Evolutionary conservation across 192 early-diverging fungal genomes (phyloP).

Genomic region (Pilaira anomala): DNA sequence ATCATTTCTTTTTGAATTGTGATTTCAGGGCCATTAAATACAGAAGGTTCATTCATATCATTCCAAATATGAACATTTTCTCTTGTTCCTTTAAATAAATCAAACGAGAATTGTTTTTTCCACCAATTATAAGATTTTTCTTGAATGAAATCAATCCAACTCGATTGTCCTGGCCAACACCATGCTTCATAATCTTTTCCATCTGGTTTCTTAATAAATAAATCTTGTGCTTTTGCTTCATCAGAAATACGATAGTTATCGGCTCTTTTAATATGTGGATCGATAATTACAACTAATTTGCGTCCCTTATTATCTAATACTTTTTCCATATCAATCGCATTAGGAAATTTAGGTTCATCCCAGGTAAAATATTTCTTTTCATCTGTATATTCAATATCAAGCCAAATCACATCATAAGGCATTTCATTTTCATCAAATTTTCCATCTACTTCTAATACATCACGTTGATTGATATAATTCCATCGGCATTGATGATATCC

Average conservation of each 20-base stretch:
- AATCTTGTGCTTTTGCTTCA: conserved; percentile 66
- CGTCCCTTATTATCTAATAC: conserved; percentile 68
- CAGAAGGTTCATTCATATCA: conserved; percentile 99
- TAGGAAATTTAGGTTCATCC: conserved; percentile 89
- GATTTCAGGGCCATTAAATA: conserved; percentile 97
- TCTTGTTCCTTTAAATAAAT: conserved; percentile 83
- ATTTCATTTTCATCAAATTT: conserved; percentile 90
- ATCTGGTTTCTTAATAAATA: conserved; percentile 78
- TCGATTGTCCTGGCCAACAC: conserved; percentile 96
- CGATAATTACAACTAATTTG: conserved; percentile 94
- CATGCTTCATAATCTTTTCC: conserved; percentile 85
- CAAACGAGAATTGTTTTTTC: conserved; percentile 70
- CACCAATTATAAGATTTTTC: conserved; percentile 77
- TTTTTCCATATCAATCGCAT: conserved; percentile 81
- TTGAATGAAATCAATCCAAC: conserved; percentile 91
- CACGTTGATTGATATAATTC: conserved; percentile 93
- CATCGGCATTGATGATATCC: conserved; percentile 98
- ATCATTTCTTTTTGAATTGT: conserved; percentile 93
- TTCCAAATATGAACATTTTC: conserved; percentile 89
- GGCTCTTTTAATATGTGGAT: conserved; percentile 95
- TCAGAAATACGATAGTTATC: conserved; percentile 70
- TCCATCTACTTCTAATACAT: conserved; percentile 80
- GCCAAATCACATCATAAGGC: conserved; percentile 97
- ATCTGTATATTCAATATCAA: conserved; percentile 99
- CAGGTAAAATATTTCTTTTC: conserved; percentile 98